Evolutionary conservation across 169 alveolate genomes (phyloP).

Genomic region (Pseudocohnilembus persalinus): DNA sequence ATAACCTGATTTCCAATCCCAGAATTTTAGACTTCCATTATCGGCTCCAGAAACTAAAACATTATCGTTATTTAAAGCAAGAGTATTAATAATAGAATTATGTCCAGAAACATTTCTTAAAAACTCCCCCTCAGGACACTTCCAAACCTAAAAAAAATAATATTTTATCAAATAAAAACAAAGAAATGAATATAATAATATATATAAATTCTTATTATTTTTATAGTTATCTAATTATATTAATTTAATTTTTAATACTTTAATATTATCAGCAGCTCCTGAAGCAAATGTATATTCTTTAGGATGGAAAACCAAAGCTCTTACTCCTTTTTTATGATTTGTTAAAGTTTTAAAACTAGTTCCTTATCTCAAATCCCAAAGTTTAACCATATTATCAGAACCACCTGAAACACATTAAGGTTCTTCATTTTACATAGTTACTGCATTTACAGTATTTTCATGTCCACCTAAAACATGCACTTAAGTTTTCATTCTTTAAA

Average conservation of each 20-base stretch:
- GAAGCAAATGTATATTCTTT: constrained; percentile 96
- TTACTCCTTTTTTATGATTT: constrained; percentile 96
- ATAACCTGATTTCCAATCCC: constrained; percentile 98
- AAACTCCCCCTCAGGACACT: constrained; percentile 85
- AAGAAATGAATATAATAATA: no score
- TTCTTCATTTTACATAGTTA: constrained; percentile 91
- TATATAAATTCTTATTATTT: no score
- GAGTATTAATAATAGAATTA: constrained; percentile 92
- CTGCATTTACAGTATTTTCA: constrained; percentile 92
- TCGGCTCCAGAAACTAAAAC: constrained; percentile 96
- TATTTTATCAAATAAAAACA: no score
- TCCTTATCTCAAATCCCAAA: constrained; percentile 98
- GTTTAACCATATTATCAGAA: constrained; percentile 93
- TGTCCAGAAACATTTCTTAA: constrained; percentile 78
- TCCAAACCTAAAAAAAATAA: no score
- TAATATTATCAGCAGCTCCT: constrained; percentile 96
- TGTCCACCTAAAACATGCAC: constrained; percentile 95
- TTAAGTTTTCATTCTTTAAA: constrained; percentile 87
- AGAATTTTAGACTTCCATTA: constrained; percentile 95
- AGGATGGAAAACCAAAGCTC: constrained; percentile 95
- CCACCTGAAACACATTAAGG: constrained; percentile 98
- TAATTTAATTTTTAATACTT: no score
- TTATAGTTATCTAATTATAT: no score
- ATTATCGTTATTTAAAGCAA: constrained; percentile 90
- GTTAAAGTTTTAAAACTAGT: constrained; percentile 93